These are phyloP conservation scores for sorghum (Sorghum bicolor) DNA, from an alignment of 176 grass and related monocot genomes.

Conservation along the genomic window Sorghum_bicolor_NCBIv3 NC_012871.2:72002501-72003000, in stretches of 20 bases:
- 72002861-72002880: background rate
- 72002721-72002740: background rate
- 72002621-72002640: background rate
- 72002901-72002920: background rate
- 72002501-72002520: constrained; percentile 98
- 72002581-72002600: constrained; percentile 1
- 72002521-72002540: constrained; percentile 78
- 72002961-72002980: background rate
- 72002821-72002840: background rate
- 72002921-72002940: background rate
- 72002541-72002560: constrained; percentile 20
- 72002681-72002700: background rate
- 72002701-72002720: background rate
- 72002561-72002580: constrained; percentile 19
- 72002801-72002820: background rate
- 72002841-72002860: background rate
- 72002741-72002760: background rate
- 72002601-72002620: background rate
- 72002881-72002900: background rate
- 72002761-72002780: background rate
- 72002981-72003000: background rate
- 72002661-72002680: background rate
- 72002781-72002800: constrained; percentile 4
- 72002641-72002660: background rate
- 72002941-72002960: background rate